Base-by-base conservation (phyloP, 495 filamentous ascomycete species). In the Parmelia sp. region DNA sequence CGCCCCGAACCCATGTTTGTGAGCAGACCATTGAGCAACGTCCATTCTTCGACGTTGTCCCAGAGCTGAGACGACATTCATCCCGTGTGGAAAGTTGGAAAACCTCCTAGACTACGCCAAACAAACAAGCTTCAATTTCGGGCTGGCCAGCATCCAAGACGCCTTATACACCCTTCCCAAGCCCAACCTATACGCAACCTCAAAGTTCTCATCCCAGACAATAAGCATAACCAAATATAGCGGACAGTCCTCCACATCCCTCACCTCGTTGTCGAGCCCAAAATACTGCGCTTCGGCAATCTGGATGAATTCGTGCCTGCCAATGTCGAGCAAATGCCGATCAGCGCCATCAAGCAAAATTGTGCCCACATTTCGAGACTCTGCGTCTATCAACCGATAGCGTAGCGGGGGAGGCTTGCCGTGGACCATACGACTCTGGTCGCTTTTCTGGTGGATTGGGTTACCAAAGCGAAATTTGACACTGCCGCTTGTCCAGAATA, bases 81-180 rank as follows among this genome's bases (percentile, higher is more conserved):
- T n/a, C n/a, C n/a, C n/a, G n/a, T n/a, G n/a, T n/a, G n/a, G n/a
- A n/a, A n/a, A n/a, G n/a, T n/a, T n/a, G n/a, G n/a, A n/a, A n/a
- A n/a, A n/a, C n/a, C n/a, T n/a, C n/a, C n/a, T n/a, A n/a, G n/a
- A n/a, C n/a, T n/a, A 59, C 57, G 31, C 57, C 35, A 59, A 35
- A 59, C 57, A 59, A 25, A 59, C 31, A 36, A 59, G 36, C 33
- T 59, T 59, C 57, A 59, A 59, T 21, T 39, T 59, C 33, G 57
- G 57, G 7, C 57, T 42, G 2, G 40, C 57, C 57, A 59, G 25
- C 57, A 59, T 40, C 57, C 57, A 59, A 4, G 57, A 36, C 57
- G 33, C 57, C 57, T 59, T 59, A 11, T 40, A 35, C 57, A 59
- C 57, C 33, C 57, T 59, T 27, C 57, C 57, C 57, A 59, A 27